Conservation (phyloP, 768 basidiomycete species). For the Tylopilus subfusipes region DNA sequence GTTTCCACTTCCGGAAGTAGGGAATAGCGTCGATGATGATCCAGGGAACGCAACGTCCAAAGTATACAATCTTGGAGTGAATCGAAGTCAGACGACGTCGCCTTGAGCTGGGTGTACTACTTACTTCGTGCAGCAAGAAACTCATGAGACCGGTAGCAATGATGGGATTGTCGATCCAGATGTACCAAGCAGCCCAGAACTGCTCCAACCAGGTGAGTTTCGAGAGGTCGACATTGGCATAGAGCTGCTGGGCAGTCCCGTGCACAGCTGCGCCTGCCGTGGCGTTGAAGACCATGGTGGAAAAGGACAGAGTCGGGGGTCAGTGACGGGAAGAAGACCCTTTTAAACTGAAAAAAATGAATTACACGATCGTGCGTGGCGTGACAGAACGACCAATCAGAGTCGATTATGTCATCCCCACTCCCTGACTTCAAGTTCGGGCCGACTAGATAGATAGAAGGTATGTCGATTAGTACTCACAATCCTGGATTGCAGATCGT, state of each 20-base stretch:
- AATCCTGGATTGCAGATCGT: no score
- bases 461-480: no score
- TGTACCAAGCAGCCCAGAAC: constrained; percentile 83
- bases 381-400: constrained; percentile 28
- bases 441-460: no score
- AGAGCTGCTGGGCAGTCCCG: constrained; percentile 41
- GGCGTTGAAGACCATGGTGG: constrained; percentile 43
- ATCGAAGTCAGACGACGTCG: background rate
- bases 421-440: no score
- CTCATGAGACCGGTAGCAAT: constrained; percentile 93
- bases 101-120: constrained; percentile 20
- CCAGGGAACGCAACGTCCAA: constrained; percentile 93
- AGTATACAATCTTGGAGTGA: constrained; percentile 77
- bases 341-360: constrained; percentile 13
- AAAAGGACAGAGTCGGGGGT: background rate
- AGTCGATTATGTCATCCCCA: constrained; percentile 14
- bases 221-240: constrained; percentile 55
- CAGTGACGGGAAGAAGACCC: background rate
- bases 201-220: constrained; percentile 70
- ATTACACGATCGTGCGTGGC: constrained; percentile 20
- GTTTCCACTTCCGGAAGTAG: constrained; percentile 91
- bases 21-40: constrained; percentile 93
- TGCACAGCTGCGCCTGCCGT: constrained; percentile 30
- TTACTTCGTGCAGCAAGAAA: constrained; percentile 90
- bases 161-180: constrained; percentile 81